phyloP scores from a whole-genome alignment of 257 asterid genomes.

The Solanum corneliomulleri region DNA sequence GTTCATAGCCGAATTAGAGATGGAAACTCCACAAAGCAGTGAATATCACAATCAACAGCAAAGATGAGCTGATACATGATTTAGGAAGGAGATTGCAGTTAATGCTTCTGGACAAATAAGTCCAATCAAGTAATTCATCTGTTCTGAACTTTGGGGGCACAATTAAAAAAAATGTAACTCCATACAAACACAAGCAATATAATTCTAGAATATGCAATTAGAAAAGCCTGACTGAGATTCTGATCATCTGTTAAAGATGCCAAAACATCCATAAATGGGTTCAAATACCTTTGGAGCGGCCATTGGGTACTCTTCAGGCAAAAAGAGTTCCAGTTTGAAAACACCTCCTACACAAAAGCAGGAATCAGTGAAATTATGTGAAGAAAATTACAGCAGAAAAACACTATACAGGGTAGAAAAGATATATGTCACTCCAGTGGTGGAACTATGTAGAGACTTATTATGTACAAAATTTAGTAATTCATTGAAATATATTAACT shows the following conservation, averaged over 20 bases:
- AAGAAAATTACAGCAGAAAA: neutral
- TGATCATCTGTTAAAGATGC: neutral
- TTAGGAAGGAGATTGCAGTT: neutral
- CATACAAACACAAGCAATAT: neutral
- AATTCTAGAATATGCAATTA: neutral
- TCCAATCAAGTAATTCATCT: neutral
- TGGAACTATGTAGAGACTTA: too few species aligned
- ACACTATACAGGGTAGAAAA: neutral
- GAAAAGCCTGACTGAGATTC: neutral
- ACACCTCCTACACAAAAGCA: conserved; percentile 65
- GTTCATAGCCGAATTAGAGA: neutral
- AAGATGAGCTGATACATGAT: neutral
- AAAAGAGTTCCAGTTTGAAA: conserved; percentile 89
- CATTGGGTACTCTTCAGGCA: conserved; percentile 99
- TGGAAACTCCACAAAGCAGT: neutral
- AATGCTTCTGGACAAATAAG: neutral
- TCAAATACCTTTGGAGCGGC: conserved; percentile 88
- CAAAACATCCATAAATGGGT: neutral
- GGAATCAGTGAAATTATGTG: neutral
- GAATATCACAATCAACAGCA: neutral
- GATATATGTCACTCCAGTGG: neutral
- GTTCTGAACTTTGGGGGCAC: neutral
- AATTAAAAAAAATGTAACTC: neutral
- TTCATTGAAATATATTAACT: too few species aligned
- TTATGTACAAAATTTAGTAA: too few species aligned